A percentile compares a stretch with the other conserved stretches of the same genome.
Conservation (phyloP, 352 stramenopile species). For the Globisporangium recalcitrans region DNA sequence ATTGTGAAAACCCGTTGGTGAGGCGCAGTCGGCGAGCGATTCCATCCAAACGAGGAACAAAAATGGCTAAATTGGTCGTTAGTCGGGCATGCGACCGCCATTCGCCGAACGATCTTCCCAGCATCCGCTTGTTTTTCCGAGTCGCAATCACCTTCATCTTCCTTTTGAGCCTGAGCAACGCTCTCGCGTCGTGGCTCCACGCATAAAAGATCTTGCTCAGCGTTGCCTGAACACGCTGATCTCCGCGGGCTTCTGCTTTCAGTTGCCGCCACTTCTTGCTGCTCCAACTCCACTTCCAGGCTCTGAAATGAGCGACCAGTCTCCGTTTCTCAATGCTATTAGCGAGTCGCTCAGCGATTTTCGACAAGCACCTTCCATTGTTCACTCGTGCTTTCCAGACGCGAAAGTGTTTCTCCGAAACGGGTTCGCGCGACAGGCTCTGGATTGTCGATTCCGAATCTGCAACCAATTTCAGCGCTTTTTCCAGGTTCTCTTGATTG, state of each 20-base stretch:
- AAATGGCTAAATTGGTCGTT: neutral
- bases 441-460: neutral
- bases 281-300: slow-evolving; percentile 2
- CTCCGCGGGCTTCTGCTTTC: neutral
- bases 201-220: neutral
- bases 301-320: neutral
- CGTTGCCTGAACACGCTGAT: neutral
- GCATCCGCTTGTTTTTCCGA: neutral
- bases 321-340: neutral
- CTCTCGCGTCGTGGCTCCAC: neutral
- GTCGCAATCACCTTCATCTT: neutral
- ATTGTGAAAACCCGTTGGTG: neutral
- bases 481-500: neutral
- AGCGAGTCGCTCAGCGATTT: neutral
- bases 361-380: neutral
- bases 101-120: neutral
- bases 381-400: neutral
- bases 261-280: neutral
- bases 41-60: neutral
- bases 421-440: neutral
- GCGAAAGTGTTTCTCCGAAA: neutral
- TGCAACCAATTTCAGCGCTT: neutral
- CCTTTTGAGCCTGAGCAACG: neutral
- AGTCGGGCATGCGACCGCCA: neutral
- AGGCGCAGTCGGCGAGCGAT: neutral